Base-by-base conservation (phyloP, 2,329 filamentous ascomycete genomes). In the Ophiostoma perfectum region DNA sequence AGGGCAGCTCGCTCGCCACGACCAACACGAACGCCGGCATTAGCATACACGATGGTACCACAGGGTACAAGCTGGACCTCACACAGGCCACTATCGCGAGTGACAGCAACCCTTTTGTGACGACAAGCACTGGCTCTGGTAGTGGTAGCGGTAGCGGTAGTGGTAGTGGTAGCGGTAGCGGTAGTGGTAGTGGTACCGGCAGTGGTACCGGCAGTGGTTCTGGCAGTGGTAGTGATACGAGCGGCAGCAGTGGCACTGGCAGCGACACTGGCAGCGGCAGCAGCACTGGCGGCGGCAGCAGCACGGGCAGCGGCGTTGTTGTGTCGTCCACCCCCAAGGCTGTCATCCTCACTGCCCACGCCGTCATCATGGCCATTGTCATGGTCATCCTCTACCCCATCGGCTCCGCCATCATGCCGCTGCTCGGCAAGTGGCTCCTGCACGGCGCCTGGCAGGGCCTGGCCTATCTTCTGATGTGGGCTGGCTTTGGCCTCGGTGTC, bases 341-440 rank as follows among this genome's bases (percentile, higher is more conserved):
- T 12, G 41, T n/a, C 42, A 45, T 80, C 16, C 74, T 80, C 5
- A 76, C 72, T 0, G 79, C 82, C 0, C 86, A 89, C 70, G 87
- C 86, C 65, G 79, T 87, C 72, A 77, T 89, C 73, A 87, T 89
- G 86, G 81, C 82, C 39, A 74, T 88, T 63, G 82, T 84, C 18
- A 86, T 88, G 71, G 80, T 84, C 3, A 73, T 84, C 12, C 77
- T 87, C 36, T 89, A 87, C 71, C 88, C 88, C 0, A 72, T 88
- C 2, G 88, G 86, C 5, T 81, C 87, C 8, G 77, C 86, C 3
- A 74, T 88, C 55, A 88, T 89, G 82, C 84, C 86, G 2, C 70
- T 88, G 3, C 70, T 87, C 6, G 82, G 84, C 62, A 84, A 80
- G 64, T 88, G 83, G 83, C 74, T 82, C 66, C 72, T 86, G n/a